These are phyloP conservation scores for Penicillium argentinense DNA, from an alignment of 495 filamentous ascomycete species.

Conservation along the genomic window DNA sequence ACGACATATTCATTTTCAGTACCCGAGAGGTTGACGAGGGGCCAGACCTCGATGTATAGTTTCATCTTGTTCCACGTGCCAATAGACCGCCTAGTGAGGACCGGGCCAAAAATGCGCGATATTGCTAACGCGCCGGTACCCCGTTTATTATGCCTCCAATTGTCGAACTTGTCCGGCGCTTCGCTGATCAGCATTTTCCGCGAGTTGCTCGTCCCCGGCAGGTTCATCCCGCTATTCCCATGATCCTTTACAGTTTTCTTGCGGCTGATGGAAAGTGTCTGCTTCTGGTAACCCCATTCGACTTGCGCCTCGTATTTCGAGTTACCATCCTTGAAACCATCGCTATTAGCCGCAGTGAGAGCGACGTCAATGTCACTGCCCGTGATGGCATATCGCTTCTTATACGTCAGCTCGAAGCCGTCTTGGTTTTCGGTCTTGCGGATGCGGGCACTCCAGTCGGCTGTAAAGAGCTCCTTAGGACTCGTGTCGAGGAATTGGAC, in stretches of 20 bases:
- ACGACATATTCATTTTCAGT: constrained; percentile 11
- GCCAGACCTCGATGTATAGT: constrained; percentile 5
- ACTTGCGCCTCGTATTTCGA: constrained; percentile 16
- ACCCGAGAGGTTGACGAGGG: constrained; percentile 1
- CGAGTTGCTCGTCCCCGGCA: constrained; percentile 9
- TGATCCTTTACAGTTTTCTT: constrained; percentile 4
- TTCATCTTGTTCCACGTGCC: constrained; percentile 2
- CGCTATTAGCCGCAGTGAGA: constrained; percentile 8
- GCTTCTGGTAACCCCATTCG: constrained; percentile 11
- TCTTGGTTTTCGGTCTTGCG: constrained; percentile 11
- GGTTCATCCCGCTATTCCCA: constrained; percentile 5
- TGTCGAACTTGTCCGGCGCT: constrained; percentile 15
- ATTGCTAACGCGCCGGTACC: constrained; percentile 2
- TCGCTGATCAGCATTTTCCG: constrained; percentile 12
- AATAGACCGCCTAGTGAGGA: constrained; percentile 8
- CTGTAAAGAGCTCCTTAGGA: constrained; percentile 10
- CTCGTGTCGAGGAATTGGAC: constrained; percentile 13
- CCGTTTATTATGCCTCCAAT: constrained; percentile 13
- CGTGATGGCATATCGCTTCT: constrained; percentile 13
- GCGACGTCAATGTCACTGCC: constrained; percentile 5
- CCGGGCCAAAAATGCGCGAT: constrained; percentile 14
- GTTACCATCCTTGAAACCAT: constrained; percentile 10
- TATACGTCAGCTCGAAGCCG: constrained; percentile 14
- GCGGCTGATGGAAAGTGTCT: constrained; percentile 14
- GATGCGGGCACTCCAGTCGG: constrained; percentile 14